These are phyloP conservation scores for Sclerospora graminicola DNA, from an alignment of 352 stramenopile genomes.

Conservation along the genomic window DNA sequence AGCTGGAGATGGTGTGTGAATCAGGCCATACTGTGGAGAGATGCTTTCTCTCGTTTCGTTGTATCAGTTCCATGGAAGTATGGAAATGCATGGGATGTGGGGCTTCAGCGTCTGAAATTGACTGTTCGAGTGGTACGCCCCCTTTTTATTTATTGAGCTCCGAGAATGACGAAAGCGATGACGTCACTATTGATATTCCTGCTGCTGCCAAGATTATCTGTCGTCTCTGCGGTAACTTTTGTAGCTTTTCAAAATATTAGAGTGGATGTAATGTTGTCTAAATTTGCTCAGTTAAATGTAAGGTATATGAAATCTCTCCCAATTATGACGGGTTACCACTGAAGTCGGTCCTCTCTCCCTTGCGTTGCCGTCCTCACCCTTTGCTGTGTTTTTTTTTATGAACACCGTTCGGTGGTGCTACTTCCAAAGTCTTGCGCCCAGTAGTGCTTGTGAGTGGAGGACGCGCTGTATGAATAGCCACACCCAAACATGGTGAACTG, in stretches of 20 bases:
- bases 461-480: conserved; percentile 22
- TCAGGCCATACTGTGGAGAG: conserved; percentile 56
- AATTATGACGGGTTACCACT: too few species aligned
- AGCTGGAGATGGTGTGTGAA: conserved; percentile 49
- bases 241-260: conserved; percentile 65
- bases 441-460: conserved; percentile 32
- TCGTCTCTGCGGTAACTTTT: conserved; percentile 67
- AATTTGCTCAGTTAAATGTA: too few species aligned
- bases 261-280: conserved; percentile 1
- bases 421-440: conserved; percentile 52
- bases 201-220: conserved; percentile 39
- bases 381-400: too few species aligned
- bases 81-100: conserved; percentile 82
- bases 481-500: conserved; percentile 29
- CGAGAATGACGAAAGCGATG: conserved; percentile 11
- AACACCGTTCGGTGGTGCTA: conserved; percentile 17
- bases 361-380: too few species aligned
- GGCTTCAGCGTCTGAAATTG: conserved; percentile 44
- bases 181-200: neutral
- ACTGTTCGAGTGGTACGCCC: conserved; percentile 21
- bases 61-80: conserved; percentile 49
- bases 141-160: conserved; percentile 64
- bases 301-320: too few species aligned
- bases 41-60: conserved; percentile 70
- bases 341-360: too few species aligned